phyloP scores from a whole-genome alignment of 495 filamentous ascomycete species.

The Aspergillus carlsbadensis region DNA sequence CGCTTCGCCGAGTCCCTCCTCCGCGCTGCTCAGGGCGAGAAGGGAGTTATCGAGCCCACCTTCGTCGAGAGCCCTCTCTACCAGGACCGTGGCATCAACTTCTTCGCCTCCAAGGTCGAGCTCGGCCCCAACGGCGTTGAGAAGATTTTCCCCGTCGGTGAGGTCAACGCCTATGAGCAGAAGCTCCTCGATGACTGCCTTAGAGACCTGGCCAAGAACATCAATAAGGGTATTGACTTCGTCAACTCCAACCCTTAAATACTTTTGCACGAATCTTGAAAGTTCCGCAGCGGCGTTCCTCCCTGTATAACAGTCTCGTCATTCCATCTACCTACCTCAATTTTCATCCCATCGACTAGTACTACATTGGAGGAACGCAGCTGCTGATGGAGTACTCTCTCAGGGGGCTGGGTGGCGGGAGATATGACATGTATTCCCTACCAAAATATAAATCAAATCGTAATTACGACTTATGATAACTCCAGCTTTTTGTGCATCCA shows the following conservation, averaged over 20 bases:
- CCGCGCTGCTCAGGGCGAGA: constrained; percentile 88
- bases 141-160: constrained; percentile 83
- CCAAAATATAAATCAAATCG: constrained; percentile 13
- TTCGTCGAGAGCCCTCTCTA: constrained; percentile 96
- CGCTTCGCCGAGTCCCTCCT: constrained; percentile 95
- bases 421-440: constrained; percentile 17
- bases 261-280: constrained; percentile 17
- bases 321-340: constrained; percentile 15
- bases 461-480: constrained; percentile 17
- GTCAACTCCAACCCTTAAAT: constrained; percentile 69
- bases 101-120: constrained; percentile 92
- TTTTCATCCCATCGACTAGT: constrained; percentile 16
- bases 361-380: constrained; percentile 24
- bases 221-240: constrained; percentile 71
- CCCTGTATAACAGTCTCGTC: constrained; percentile 30
- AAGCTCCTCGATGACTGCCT: constrained; percentile 82
- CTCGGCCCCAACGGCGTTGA: constrained; percentile 94
- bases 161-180: constrained; percentile 81
- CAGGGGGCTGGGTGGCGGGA: constrained; percentile 4
- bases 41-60: constrained; percentile 92
- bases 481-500: background rate
- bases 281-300: constrained; percentile 25
- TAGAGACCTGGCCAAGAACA: constrained; percentile 86
- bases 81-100: constrained; percentile 95
- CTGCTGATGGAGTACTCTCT: constrained; percentile 13